Evolutionary conservation across 805 yeast species (phyloP).

Genomic region (Pichia occidentalis): DNA sequence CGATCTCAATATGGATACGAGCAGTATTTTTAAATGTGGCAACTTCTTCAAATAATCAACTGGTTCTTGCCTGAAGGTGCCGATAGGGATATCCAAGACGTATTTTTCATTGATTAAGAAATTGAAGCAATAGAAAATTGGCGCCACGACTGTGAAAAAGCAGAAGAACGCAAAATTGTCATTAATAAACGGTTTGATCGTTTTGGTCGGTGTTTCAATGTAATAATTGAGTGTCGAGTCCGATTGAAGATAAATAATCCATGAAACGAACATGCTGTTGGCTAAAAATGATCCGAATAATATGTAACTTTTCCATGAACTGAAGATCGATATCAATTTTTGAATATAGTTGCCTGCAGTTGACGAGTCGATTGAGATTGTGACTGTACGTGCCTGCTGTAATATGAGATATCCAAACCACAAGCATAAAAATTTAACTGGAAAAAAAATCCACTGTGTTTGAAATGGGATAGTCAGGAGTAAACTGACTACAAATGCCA

Average conservation of each 20-base stretch:
- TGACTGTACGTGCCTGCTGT: constrained; percentile 25
- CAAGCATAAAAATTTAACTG: constrained; percentile 21
- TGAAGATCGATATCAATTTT: constrained; percentile 22
- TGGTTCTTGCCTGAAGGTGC: constrained; percentile 37
- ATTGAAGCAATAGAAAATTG: constrained; percentile 42
- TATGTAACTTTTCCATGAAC: constrained; percentile 21
- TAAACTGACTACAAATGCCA: constrained; percentile 18
- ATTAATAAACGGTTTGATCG: constrained; percentile 36
- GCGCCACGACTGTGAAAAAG: constrained; percentile 37
- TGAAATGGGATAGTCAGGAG: constrained; percentile 21
- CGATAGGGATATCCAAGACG: constrained; percentile 42
- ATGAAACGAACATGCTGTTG: constrained; percentile 19
- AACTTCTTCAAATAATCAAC: constrained; percentile 21
- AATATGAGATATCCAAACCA: constrained; percentile 27
- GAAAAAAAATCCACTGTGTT: constrained; percentile 19
- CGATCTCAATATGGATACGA: constrained; percentile 32
- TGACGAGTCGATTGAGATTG: constrained; percentile 23
- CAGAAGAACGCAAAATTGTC: constrained; percentile 44
- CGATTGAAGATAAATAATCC: constrained; percentile 20
- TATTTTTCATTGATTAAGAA: constrained; percentile 50
- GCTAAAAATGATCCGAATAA: constrained; percentile 18
- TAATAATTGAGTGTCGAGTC: constrained; percentile 21
- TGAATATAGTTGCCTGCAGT: constrained; percentile 22
- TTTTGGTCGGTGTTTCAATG: constrained; percentile 31
- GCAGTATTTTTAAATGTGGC: constrained; percentile 16